Percentiles rank a stretch among this genome's conserved stretches.
phyloP scores from a whole-genome alignment of 2,329 filamentous ascomycete species.

The Paecilomyces variotii region DNA sequence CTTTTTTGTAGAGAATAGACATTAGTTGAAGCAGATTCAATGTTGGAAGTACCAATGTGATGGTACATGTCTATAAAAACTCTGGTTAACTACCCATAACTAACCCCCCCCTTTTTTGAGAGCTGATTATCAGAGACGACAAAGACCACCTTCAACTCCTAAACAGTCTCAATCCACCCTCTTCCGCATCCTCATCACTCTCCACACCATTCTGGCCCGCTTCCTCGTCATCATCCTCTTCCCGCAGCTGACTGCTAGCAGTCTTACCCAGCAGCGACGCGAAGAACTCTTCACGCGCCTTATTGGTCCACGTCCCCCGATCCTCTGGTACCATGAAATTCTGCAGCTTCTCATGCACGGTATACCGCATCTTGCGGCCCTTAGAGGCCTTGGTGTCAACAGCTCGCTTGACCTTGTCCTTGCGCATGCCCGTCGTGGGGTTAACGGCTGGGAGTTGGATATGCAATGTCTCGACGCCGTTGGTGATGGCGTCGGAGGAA shows the following conservation, averaged over 20 bases:
- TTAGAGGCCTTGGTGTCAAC: slow-evolving; percentile 95
- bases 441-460: slow-evolving; percentile 29
- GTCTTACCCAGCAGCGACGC: slow-evolving; percentile 59
- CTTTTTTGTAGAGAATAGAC: not conserved
- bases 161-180: slow-evolving; percentile 27
- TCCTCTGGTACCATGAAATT: slow-evolving; percentile 97
- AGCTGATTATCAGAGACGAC: not conserved
- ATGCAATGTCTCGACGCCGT: slow-evolving; percentile 37
- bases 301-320: slow-evolving; percentile 67
- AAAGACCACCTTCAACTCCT: slow-evolving; percentile 7
- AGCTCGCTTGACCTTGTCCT: slow-evolving; percentile 64
- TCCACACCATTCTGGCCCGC: slow-evolving; percentile 22
- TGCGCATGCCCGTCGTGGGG: slow-evolving; percentile 36
- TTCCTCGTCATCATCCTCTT: slow-evolving; percentile 47
- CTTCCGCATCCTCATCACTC: slow-evolving; percentile 18
- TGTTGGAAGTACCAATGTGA: not conserved
- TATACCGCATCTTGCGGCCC: slow-evolving; percentile 87
- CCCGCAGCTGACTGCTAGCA: slow-evolving; percentile 58
- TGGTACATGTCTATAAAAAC: not conserved
- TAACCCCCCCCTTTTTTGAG: not conserved
- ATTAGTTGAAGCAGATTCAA: not conserved
- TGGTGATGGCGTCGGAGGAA: slow-evolving; percentile 43
- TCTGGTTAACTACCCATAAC: not conserved
- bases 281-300: slow-evolving; percentile 69
- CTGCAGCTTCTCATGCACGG: slow-evolving; percentile 91